A percentile compares a stretch with the other conserved stretches of the same genome.
Conservation (phyloP, 192 early-diverging fungal genomes). For the Coemansia sp. region DNA sequence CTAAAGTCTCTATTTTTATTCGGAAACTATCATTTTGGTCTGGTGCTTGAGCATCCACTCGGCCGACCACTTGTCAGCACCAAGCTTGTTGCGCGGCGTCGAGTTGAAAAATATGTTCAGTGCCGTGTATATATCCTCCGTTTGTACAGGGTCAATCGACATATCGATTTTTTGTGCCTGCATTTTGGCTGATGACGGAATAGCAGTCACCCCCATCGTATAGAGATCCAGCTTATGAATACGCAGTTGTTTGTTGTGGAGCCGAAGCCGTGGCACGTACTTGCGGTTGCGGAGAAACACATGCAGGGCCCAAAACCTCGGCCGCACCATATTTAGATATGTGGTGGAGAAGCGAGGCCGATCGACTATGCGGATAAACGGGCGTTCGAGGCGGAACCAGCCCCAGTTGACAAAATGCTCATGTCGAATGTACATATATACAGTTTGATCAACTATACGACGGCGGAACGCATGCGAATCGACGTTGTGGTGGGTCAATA, state of each 20-base stretch:
- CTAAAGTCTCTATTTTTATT: too few species aligned
- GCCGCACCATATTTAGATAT: constrained; percentile 13
- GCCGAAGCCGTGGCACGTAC: constrained; percentile 23
- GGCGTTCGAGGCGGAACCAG: constrained; percentile 35
- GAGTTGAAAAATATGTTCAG: constrained; percentile 22
- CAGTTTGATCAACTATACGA: constrained; percentile 14
- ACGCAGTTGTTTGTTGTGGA: constrained; percentile 21
- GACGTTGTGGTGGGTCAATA: constrained; percentile 25
- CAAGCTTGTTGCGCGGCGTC: neutral
- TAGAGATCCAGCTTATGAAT: neutral
- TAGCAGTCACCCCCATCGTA: constrained; percentile 11
- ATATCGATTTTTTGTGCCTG: constrained; percentile 12
- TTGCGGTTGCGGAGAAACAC: constrained; percentile 35
- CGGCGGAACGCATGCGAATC: constrained; percentile 8
- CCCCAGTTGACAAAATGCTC: constrained; percentile 24
- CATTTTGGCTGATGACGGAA: constrained; percentile 18
- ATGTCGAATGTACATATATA: constrained; percentile 15
- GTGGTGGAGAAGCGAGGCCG: constrained; percentile 15
- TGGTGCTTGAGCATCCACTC: constrained; percentile 16
- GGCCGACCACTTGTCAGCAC: neutral
- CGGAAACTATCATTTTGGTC: constrained; percentile 13
- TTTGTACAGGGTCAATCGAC: neutral
- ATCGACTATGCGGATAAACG: constrained; percentile 17
- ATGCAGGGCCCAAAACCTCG: constrained; percentile 42
- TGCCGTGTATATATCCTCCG: constrained; percentile 11